Percentiles rank a stretch among this genome's conserved stretches.
These are phyloP conservation scores for Prunus armeniaca DNA, from an alignment of 306 rosid species.

Conservation along the genomic window DNA sequence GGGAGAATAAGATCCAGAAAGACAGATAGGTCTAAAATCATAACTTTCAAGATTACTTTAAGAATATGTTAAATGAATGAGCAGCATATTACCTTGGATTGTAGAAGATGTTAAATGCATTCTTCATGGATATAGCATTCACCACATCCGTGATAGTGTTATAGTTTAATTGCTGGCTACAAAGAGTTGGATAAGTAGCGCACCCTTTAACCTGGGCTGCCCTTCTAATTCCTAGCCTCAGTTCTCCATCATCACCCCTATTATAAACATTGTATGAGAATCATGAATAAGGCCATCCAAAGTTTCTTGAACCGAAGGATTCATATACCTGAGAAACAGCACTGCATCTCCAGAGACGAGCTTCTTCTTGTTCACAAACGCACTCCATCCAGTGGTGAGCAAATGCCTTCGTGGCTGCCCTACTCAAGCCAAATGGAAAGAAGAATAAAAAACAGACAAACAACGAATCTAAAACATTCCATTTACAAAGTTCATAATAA, in stretches of 20 bases:
- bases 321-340: conserved; percentile 74
- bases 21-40: not conserved
- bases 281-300: not conserved
- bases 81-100: conserved; percentile 71
- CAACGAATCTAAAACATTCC: not conserved
- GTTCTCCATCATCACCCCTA: conserved; percentile 90
- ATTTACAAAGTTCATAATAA: not conserved
- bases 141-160: conserved; percentile 56
- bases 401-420: conserved; percentile 99
- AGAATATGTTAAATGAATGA: not conserved
- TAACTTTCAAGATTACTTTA: not conserved
- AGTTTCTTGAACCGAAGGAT: not conserved
- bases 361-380: conserved; percentile 96
- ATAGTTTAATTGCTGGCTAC: conserved; percentile 54
- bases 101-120: conserved; percentile 65
- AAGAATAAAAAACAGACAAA: not conserved
- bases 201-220: conserved; percentile 74
- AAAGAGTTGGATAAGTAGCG: conserved; percentile 39
- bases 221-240: conserved; percentile 88
- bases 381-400: conserved; percentile 99
- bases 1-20: not conserved
- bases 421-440: conserved; percentile 29
- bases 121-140: conserved; percentile 56
- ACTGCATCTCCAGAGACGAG: conserved; percentile 98
- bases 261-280: conserved; percentile 3